These are phyloP conservation scores for Singerocomus rubriflavus DNA, from an alignment of 1,284 basidiomycete species.

Conservation along the genomic window DNA sequence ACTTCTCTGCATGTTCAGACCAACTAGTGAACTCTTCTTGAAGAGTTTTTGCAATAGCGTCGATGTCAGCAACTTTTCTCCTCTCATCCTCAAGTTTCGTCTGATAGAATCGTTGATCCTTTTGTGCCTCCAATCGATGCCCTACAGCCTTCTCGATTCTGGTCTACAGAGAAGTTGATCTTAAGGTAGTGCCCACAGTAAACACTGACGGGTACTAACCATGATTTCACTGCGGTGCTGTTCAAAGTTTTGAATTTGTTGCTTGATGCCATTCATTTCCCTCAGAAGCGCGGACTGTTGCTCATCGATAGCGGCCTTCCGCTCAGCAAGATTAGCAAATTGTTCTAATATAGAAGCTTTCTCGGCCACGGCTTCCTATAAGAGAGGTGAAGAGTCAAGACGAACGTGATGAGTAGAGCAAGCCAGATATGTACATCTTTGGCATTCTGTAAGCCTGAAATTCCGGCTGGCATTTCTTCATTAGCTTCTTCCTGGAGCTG, in stretches of 20 bases:
- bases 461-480: conserved; percentile 70
- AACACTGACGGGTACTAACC: conserved; percentile 35
- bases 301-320: conserved; percentile 43
- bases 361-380: conserved; percentile 54
- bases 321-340: conserved; percentile 42
- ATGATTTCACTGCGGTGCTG: conserved; percentile 36
- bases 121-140: conserved; percentile 47
- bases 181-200: background rate
- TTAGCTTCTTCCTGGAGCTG: conserved; percentile 59
- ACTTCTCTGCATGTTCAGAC: conserved; percentile 61
- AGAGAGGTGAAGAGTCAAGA: background rate
- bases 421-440: conserved; percentile 40
- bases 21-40: conserved; percentile 65
- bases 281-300: conserved; percentile 40
- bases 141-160: conserved; percentile 45
- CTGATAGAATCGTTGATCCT: conserved; percentile 43
- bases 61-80: conserved; percentile 39
- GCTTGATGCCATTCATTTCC: conserved; percentile 45
- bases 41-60: conserved; percentile 47
- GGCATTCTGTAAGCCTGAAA: conserved; percentile 62
- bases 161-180: conserved; percentile 27
- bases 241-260: conserved; percentile 48
- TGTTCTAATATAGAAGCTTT: conserved; percentile 49
- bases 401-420: background rate
- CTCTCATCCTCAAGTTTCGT: conserved; percentile 48